A percentile compares a stretch with the other conserved stretches of the same genome.
phyloP scores from a whole-genome alignment of 176 grass and related monocot species.

The Musa itinerans region DNA sequence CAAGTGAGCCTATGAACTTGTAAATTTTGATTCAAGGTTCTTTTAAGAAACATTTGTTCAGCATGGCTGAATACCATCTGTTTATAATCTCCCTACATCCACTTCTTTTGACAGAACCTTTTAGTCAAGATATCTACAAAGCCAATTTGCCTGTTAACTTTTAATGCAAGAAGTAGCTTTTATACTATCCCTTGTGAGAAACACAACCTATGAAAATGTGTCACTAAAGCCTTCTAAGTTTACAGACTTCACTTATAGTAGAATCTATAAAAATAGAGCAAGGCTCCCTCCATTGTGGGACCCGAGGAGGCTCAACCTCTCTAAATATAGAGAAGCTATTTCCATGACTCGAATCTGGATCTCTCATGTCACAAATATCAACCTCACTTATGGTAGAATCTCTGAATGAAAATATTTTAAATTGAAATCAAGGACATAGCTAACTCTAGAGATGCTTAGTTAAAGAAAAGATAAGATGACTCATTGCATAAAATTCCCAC shows the following conservation, averaged over 20 bases:
- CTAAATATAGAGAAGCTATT: too few species aligned
- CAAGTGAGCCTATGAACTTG: neutral
- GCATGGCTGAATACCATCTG: neutral
- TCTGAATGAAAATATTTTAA: neutral
- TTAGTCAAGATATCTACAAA: neutral
- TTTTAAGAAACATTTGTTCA: neutral
- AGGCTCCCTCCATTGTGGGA: too few species aligned
- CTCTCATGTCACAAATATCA: too few species aligned
- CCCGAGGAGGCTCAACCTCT: too few species aligned
- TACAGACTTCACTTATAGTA: neutral
- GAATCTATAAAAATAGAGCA: too few species aligned
- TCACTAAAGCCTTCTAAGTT: neutral
- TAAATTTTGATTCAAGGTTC: neutral
- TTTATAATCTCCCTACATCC: neutral
- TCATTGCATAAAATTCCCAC: too few species aligned
- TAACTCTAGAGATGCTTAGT: neutral
- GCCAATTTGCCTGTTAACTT: neutral
- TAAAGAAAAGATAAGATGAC: too few species aligned
- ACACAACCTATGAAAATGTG: neutral
- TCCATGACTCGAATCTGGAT: too few species aligned
- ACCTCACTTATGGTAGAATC: neutral
- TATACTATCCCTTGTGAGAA: neutral
- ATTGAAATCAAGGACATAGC: neutral
- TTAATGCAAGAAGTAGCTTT: neutral
- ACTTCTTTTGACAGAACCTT: neutral